Evolutionary conservation across 140 eudicot genomes (phyloP), one percentile per base, ranked within the genome.

Genomic region (Flaveria floridana): DNA sequence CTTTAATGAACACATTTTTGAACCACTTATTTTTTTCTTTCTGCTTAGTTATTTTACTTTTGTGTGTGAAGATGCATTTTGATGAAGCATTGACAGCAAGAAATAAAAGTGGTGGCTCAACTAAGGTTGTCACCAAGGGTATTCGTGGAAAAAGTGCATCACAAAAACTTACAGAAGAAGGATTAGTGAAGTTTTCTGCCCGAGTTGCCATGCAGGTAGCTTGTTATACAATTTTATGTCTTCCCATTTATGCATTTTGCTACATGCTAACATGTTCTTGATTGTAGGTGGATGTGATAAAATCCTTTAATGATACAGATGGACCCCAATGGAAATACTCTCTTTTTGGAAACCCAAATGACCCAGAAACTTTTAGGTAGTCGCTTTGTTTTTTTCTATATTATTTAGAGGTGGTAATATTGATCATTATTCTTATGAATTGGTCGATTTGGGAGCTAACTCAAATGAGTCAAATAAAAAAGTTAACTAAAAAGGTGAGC

Each of bases 271-370:
- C 72, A 48, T 61, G 28, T 59, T 52, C n/a, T 44, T 77, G 71
- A 28, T 51, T 72, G 42, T 72, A 92, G 98, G 89, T 91, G 75
- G 91, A 90, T 80, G 97, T 94, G 68, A 87, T 94, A 76, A 94
- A 80, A 85, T 86, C 95, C 26, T 89, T 90, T 81, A 89, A 84
- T 81, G 96, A 87, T 78, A 78, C 86, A 56, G 97, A 94, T 73
- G 97, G 97, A 66, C 90, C 99, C 26, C 97, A 86, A 57, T 94
- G 99, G 99, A 94, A 94, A 70, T 85, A 88, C 80, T 88, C 99
- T 80, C 87, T 90, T 48, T 94, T 94, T 78, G 99, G 97, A 65
- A 94, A 94, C 80, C 97, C 99, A 57, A 91, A 84, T 71, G 99
- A 94, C 74, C 88, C 92, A 0, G 97, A 94, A 79, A 90, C 99